Evolutionary conservation across 768 basidiomycete genomes (phyloP), one percentile per base, ranked within the genome.

Genomic region (Polyporus arcularius): DNA sequence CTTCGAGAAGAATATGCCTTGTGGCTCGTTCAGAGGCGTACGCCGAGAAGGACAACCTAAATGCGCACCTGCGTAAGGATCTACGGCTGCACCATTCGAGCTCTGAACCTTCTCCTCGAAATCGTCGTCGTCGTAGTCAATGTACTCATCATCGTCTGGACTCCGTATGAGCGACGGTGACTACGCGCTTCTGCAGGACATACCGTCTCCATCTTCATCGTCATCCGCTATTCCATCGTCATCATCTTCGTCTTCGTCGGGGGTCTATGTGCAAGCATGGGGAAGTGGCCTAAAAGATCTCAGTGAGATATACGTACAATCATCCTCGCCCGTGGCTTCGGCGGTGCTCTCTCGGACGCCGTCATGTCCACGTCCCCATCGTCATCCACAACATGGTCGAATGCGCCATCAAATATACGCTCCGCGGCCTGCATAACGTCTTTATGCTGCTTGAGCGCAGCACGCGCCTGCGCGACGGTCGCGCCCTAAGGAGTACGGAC

Each of bases 391-490:
- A 92, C 76, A 69, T 89, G 76, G 67, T 92, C 89, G 68, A 92
- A 94, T 64, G 88, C 85, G 12, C 95, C 95, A 63, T 90, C 88
- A 62, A 93, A 90, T 61, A 93, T 85, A 48, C 82, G 81, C 72
- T 94, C 94, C 2, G 94, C 94, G 14, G 95, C 95, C 70, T 91
- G 82, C 90, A 93, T 92, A 39, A 95, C 93, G 80, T 98, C 94
- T 63, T 86, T 90, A 71, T 90, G 83, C 68, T 87, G 85, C 63
- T 80, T 83, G 70, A 97, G 75, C 16, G 95, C 95, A 32, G 89
- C 91, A 66, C 84, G 84, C 42, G 96, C 95, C 76, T 95, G 91
- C 12, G 86, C 84, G 11, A 75, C 71, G 0, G 89, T 91, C 32
- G 93, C 93, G 66, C 95, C 95, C 95, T 96, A 59, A 47, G 42